These are phyloP conservation scores for Debaryomycetaceae sp. DNA, from an alignment of 1,139 yeast species.

Conservation along the genomic window DNA sequence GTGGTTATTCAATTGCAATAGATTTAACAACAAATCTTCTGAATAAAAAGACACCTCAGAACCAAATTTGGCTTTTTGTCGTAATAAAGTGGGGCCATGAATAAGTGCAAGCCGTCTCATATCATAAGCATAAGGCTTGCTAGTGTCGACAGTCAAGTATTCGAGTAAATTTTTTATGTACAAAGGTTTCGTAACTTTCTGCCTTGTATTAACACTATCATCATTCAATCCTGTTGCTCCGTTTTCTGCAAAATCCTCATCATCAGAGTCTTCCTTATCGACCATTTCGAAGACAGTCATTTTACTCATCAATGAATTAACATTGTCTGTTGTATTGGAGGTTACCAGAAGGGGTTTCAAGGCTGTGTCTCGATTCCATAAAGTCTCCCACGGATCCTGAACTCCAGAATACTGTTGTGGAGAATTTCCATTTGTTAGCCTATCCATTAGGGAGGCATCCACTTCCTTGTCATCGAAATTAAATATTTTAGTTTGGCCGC, in stretches of 20 bases:
- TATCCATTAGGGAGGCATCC: background rate
- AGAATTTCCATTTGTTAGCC: background rate
- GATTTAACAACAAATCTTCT: conserved; percentile 39
- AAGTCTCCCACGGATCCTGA: conserved; percentile 3
- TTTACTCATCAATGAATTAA: background rate
- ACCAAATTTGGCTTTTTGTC: conserved; percentile 51
- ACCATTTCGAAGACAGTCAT: conserved; percentile 7
- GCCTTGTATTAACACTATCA: conserved; percentile 36
- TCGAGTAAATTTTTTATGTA: conserved; percentile 61
- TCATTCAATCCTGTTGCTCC: conserved; percentile 46
- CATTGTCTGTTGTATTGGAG: background rate
- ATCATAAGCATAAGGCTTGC: conserved; percentile 46
- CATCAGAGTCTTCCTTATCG: conserved; percentile 6
- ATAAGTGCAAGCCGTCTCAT: conserved; percentile 50
- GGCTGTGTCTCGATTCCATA: conserved; percentile 1
- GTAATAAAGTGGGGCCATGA: conserved; percentile 52
- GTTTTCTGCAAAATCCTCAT: conserved; percentile 42
- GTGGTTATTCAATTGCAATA: conserved; percentile 48
- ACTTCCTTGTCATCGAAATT: conserved; percentile 16
- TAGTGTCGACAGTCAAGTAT: conserved; percentile 46
- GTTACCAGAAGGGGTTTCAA: background rate
- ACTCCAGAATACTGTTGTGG: background rate
- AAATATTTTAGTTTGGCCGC: conserved; percentile 34
- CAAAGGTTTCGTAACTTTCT: conserved; percentile 48
- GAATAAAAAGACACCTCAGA: conserved; percentile 53